Evolutionary conservation across 495 filamentous ascomycete species (phyloP), one percentile per base, ranked within the genome.

Genomic region (Penicillium desertorum): DNA sequence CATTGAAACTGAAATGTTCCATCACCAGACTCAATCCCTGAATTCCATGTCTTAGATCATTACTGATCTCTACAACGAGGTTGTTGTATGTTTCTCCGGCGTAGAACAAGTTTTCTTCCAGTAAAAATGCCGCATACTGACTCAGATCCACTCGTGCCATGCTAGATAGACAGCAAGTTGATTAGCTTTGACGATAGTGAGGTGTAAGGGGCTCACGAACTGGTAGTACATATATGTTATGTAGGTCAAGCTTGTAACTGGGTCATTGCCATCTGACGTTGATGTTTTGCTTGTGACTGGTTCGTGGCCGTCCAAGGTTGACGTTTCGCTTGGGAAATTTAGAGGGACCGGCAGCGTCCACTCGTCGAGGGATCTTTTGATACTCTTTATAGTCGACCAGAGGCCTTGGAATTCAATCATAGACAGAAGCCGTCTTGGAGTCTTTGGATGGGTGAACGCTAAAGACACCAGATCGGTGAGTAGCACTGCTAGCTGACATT

Each of bases 181-280:
- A 14, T n/a, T 23, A 25, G 25, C 22, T 11, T 23, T 36, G 11
- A 10, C 2, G 22, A 3, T 36, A 10, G 16, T 12, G 4, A 3
- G 5, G 3, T 23, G 12, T 22, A 22, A 19, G 17, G 32, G 14
- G 2, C 6, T n/a, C 3, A 44, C 75, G 61, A 68, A 81, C 78
- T 77, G 70, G 54, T 79, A 81, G 44, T 77, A 79, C 76, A 80
- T 81, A 45, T 74, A 77, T 47, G 78, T 78, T 45, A 79, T 56
- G 32, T 76, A 76, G 7, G 69, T 72, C 49, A 79, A 73, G 16
- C 73, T 41, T 12, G 67, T 65, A 20, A 76, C 67, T 6, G 74
- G 71, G 30, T 78, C 71, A 48, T 65, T 66, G 27, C 6, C 3
- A 29, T 43, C 32, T 0, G 46, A 37, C 11, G 5, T 45, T 16